Conservation (phyloP, 2,329 filamentous ascomycete species). For the Hymenoscyphus infarciens region DNA sequence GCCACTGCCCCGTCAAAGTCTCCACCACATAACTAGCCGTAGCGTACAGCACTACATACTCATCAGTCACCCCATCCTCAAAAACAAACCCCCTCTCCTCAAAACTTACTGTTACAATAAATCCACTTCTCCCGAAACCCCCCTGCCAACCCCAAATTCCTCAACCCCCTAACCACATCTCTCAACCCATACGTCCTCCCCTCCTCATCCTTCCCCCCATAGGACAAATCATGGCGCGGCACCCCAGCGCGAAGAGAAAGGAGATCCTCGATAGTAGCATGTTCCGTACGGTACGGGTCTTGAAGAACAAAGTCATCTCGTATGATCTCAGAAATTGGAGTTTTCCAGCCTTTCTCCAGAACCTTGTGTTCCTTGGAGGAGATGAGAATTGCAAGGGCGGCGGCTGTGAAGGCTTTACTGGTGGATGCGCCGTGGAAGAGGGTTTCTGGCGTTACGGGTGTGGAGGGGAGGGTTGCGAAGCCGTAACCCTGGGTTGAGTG, state of each 20-base stretch:
- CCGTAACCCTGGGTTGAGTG: constrained; percentile 37
- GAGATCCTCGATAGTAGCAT: constrained; percentile 52
- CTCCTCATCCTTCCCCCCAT: constrained; percentile 35
- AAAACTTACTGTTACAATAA: constrained; percentile 43
- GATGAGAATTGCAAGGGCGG: constrained; percentile 46
- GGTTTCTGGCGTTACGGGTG: constrained; percentile 43
- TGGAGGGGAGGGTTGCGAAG: constrained; percentile 37
- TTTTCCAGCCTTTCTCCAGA: constrained; percentile 38
- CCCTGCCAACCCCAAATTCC: constrained; percentile 42
- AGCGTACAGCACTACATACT: constrained; percentile 41
- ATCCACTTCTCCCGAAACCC: constrained; percentile 45
- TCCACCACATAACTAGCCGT: constrained; percentile 46
- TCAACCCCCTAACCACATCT: constrained; percentile 41
- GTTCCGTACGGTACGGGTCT: constrained; percentile 44
- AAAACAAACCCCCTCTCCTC: neutral
- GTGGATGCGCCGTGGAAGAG: constrained; percentile 54
- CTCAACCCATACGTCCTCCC: constrained; percentile 10
- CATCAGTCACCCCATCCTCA: neutral
- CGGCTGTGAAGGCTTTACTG: constrained; percentile 53
- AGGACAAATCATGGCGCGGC: constrained; percentile 40
- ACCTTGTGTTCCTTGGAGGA: neutral
- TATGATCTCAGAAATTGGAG: constrained; percentile 45
- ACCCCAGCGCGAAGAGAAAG: constrained; percentile 51
- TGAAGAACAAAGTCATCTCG: constrained; percentile 50
- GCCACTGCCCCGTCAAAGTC: constrained; percentile 37